Evolutionary conservation across 495 filamentous ascomycete species (phyloP).

Genomic region (Entonaema liquescens): DNA sequence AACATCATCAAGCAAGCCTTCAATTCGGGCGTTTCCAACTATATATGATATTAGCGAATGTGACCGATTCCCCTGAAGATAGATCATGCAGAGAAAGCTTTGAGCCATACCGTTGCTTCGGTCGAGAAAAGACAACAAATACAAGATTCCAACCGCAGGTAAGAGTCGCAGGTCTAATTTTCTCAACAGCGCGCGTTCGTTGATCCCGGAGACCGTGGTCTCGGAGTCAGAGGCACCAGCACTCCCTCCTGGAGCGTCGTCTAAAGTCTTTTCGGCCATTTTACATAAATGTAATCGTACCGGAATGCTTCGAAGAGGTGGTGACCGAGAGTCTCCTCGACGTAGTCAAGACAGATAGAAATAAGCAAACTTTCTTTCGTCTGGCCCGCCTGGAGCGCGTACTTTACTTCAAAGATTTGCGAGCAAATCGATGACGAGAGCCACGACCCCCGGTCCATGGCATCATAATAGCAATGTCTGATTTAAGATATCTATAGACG

Average conservation of each 20-base stretch:
- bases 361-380: neutral
- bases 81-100: neutral
- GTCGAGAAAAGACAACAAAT: conserved; percentile 77
- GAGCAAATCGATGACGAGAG: neutral
- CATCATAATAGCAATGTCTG: conserved; percentile 34
- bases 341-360: neutral
- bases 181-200: conserved; percentile 69
- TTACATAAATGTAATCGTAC: neutral
- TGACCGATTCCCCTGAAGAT: neutral
- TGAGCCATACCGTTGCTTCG: conserved; percentile 69
- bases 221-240: conserved; percentile 41
- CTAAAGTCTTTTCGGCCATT: conserved; percentile 29
- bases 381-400: neutral
- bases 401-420: neutral
- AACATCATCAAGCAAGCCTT: conserved; percentile 70
- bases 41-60: conserved; percentile 4
- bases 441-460: conserved; percentile 13
- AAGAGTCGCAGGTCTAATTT: conserved; percentile 72
- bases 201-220: conserved; percentile 48
- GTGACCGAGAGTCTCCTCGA: neutral
- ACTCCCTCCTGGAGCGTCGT: conserved; percentile 15
- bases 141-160: conserved; percentile 73
- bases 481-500: conserved; percentile 20
- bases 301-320: neutral
- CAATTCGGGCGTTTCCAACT: conserved; percentile 62